Base-by-base conservation (phyloP, 139 green algal genomes). In the Chlamydomonas incerta region DNA sequence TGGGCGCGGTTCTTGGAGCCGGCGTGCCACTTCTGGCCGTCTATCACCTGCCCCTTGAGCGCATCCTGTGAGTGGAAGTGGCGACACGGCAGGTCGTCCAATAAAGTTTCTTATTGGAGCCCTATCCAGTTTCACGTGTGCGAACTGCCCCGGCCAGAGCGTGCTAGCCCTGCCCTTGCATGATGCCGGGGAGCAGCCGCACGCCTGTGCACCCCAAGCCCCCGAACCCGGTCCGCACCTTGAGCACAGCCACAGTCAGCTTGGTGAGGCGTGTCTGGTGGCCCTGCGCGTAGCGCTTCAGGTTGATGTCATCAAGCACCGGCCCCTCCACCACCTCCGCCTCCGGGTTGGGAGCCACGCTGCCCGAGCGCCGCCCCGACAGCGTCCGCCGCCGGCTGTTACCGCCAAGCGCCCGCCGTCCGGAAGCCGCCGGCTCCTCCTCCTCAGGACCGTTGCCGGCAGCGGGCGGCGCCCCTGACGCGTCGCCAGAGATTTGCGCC, bases 161-260 rank as follows among this genome's bases (percentile, higher is more conserved):
- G n/a, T n/a, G n/a, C n/a, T n/a, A n/a, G n/a, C n/a, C n/a, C n/a
- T n/a, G n/a, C n/a, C n/a, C n/a, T n/a, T n/a, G n/a, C n/a, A n/a
- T n/a, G n/a, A n/a, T n/a, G n/a, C n/a, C n/a, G n/a, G n/a, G n/a
- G n/a, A n/a, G n/a, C n/a, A n/a, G n/a, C n/a, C n/a, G n/a, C n/a
- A n/a, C n/a, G n/a, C n/a, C n/a, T n/a, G n/a, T n/a, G n/a, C n/a
- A n/a, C n/a, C n/a, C n/a, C n/a, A n/a, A n/a, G n/a, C n/a, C n/a
- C n/a, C n/a, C n/a, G n/a, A n/a, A n/a, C n/a, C n/a, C n/a, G 8
- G 41, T 31, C 33, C 34, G 0, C 2, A 89, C 87, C 67, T 91
- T 91, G 4, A 91, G 83, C 34, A 90, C 41, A 60, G 88, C 80
- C 37, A 96, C 91, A 3, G 94, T 96, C 34, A 95, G 91, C 80